Percentiles rank a stretch among this genome's conserved stretches.
Evolutionary conservation across 2,329 filamentous ascomycete species (phyloP).

Genomic region (Trichoderma harzianum): DNA sequence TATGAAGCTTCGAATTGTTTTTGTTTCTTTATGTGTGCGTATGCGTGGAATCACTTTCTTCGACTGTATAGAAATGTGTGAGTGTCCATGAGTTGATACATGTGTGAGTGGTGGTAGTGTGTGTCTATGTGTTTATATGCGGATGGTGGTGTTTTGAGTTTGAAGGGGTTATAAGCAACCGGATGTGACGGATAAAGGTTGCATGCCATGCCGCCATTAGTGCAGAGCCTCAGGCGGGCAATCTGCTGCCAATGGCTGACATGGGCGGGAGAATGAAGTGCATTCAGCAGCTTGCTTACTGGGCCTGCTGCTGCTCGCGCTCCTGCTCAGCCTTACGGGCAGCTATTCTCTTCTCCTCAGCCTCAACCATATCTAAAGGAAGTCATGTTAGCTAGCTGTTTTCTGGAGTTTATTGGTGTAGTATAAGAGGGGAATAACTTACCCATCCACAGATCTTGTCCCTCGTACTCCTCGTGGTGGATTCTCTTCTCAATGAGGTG

Average conservation of each 20-base stretch:
- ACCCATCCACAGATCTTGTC: constrained; percentile 93
- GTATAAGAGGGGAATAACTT: constrained; percentile 29
- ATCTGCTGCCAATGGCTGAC: not conserved
- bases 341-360: constrained; percentile 64
- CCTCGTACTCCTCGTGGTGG: constrained; percentile 81
- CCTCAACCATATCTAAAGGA: constrained; percentile 70
- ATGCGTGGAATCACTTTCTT: not conserved
- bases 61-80: not conserved
- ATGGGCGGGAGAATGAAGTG: constrained; percentile 1
- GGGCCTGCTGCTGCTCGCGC: constrained; percentile 17
- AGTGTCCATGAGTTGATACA: not conserved
- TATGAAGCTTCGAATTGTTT: not conserved
- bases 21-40: not conserved
- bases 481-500: constrained; percentile 81
- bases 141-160: not conserved
- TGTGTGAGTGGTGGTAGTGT: not conserved
- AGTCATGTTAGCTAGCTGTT: constrained; percentile 18
- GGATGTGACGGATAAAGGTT: constrained; percentile 3
- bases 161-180: not conserved
- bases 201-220: constrained; percentile 2
- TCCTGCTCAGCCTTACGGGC: constrained; percentile 34
- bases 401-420: not conserved
- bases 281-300: constrained; percentile 16
- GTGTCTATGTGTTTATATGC: not conserved
- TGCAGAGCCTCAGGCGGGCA: not conserved